Evolutionary conservation across 1,139 yeast species (phyloP).

Genomic region (Sporopachydermia cereana): DNA sequence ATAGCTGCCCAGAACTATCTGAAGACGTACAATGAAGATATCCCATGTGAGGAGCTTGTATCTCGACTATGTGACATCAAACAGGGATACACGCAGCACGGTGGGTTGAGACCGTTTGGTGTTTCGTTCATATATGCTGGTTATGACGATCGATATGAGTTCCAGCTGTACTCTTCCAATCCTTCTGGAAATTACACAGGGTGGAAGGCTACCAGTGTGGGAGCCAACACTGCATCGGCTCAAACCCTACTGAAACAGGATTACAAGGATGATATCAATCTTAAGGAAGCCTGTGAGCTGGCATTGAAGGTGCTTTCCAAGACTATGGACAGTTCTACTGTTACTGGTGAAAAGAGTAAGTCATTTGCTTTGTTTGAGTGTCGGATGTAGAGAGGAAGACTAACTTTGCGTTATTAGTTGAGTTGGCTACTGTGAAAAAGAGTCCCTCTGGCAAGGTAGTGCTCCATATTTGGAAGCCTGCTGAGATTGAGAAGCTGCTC

Average conservation of each 20-base stretch:
- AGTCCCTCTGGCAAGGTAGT: constrained; percentile 38
- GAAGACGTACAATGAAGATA: constrained; percentile 78
- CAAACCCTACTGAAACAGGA: constrained; percentile 94
- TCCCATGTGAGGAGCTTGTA: constrained; percentile 85
- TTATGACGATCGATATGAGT: constrained; percentile 78
- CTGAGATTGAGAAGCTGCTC: constrained; percentile 64
- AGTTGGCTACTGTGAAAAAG: constrained; percentile 68
- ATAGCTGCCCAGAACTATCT: constrained; percentile 74
- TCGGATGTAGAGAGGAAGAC: background rate
- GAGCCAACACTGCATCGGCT: constrained; percentile 93
- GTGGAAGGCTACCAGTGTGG: constrained; percentile 96
- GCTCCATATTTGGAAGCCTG: constrained; percentile 70
- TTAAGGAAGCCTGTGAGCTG: constrained; percentile 74
- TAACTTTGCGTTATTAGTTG: constrained; percentile 30
- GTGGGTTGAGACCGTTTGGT: constrained; percentile 93
- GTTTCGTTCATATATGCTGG: constrained; percentile 96
- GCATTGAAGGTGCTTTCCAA: constrained; percentile 88
- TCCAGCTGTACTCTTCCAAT: constrained; percentile 88
- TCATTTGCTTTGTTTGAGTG: background rate
- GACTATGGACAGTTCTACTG: constrained; percentile 83
- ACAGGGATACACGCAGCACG: constrained; percentile 98
- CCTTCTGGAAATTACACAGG: constrained; percentile 98
- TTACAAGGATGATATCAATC: constrained; percentile 67
- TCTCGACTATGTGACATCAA: constrained; percentile 84
- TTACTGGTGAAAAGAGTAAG: constrained; percentile 60